phyloP scores from a whole-genome alignment of 73 alveolate genomes.

The Symbiodinium natans region DNA sequence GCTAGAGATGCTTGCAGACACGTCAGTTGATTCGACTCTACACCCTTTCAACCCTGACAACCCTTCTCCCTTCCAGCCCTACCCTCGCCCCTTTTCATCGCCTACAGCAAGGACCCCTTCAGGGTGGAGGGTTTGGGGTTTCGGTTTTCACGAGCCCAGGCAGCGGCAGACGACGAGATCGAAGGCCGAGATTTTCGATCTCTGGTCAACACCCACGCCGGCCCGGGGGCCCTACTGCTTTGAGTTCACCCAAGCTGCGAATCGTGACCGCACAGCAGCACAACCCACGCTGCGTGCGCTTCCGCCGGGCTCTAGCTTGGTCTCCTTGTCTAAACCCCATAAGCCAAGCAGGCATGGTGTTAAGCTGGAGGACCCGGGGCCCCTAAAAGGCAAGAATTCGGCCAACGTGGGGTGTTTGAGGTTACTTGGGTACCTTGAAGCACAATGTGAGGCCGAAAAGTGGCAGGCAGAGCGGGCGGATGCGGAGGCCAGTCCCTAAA shows the following conservation, averaged over 20 bases:
- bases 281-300: not conserved
- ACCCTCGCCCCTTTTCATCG: no score
- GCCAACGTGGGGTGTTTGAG: not conserved
- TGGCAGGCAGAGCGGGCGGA: conserved; percentile 58
- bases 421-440: no score
- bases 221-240: not conserved
- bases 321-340: not conserved
- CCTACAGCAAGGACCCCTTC: no score
- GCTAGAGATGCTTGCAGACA: no score
- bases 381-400: not conserved
- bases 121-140: no score
- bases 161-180: conserved; percentile 51
- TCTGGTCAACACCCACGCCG: conserved; percentile 86
- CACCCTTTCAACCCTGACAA: no score
- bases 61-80: no score
- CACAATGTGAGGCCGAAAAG: conserved; percentile 32
- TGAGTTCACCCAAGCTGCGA: not conserved
- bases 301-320: not conserved
- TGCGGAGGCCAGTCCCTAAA: not conserved
- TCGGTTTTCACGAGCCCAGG: no score
- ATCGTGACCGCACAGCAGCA: not conserved
- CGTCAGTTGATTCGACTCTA: no score
- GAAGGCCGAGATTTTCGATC: conserved; percentile 31
- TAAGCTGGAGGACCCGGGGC: not conserved
- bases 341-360: not conserved